Base-by-base conservation (phyloP, 768 basidiomycete genomes). In the Macrolepiota dolichaula region DNA sequence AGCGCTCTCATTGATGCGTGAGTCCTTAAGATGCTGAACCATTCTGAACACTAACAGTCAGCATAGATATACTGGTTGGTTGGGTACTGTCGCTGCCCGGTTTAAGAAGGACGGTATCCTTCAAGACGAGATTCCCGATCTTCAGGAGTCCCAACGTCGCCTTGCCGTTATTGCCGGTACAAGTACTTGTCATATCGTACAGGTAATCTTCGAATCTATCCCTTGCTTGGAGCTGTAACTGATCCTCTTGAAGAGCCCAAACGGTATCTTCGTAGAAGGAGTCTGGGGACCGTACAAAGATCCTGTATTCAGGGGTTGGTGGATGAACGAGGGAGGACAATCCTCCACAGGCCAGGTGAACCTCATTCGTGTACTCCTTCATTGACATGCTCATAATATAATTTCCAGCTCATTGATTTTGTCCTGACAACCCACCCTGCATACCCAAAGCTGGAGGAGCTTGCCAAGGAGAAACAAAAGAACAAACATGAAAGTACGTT, bases 251-350 rank as follows among this genome's bases (percentile, higher is more conserved):
- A 55, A 95, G 88, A 95, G 90, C 72, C 85, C 84, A 2, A 74
- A 92, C 57, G 89, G 88, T 0, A 83, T 94, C 7, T 94, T 96
- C 65, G 96, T 98, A 1, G 81, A 87, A 35, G 94, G 97, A 1
- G 89, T 97, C 22, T 97, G 94, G 94, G 93, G 93, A 0, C 92
- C 92, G 0, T 94, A 94, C 72, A 89, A 83, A 85, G 89, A 98
- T 69, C 88, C 94, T 5, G 82, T 96, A 35, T 95, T 98, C 75
- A 87, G 87, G 46, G 94, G 89, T 17, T 96, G 93, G 89, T 99
- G 96, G 97, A 97, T 98, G 94, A 99, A 96, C 69, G 97, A 99
- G 74, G 97, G 96, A 40, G 97, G 97, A 1, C 97, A 99, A 74
- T 97, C 95, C 7, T 96, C 95, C 1, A 99, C 97, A 0, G 97